Percentiles rank a stretch among this genome's conserved stretches.
phyloP scores from a whole-genome alignment of 306 rosid species.

The Luffa acutangula region DNA sequence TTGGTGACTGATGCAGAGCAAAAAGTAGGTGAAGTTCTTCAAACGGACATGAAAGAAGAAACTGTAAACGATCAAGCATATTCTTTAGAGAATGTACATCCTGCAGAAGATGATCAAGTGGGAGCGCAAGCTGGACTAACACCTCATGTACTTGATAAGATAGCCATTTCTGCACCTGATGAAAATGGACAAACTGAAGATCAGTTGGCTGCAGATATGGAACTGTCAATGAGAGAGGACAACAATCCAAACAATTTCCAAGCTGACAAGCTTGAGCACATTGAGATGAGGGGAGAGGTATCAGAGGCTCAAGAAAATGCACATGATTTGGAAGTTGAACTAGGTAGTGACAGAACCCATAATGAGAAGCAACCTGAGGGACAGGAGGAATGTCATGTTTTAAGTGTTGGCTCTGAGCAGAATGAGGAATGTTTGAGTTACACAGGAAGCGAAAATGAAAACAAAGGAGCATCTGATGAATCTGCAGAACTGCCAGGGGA shows the following conservation, averaged over 20 bases:
- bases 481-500: not conserved
- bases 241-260: not conserved
- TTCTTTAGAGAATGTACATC: not conserved
- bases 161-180: not conserved
- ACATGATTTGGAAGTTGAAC: not conserved
- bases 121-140: not conserved
- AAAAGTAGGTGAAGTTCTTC: not conserved
- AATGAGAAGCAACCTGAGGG: not conserved
- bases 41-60: not conserved
- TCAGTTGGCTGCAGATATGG: not conserved
- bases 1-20: not conserved
- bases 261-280: not conserved
- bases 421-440: not conserved
- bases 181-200: not conserved
- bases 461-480: not conserved
- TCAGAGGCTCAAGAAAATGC: not conserved
- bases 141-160: not conserved
- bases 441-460: not conserved
- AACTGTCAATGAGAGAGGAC: not conserved
- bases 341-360: not conserved
- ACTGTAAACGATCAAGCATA: not conserved
- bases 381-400: not conserved
- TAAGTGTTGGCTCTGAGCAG: not conserved
- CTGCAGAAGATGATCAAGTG: not conserved
- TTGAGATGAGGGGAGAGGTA: not conserved